Base-by-base conservation (phyloP, 306 rosid species). In the Ziziphus jujuba region DNA sequence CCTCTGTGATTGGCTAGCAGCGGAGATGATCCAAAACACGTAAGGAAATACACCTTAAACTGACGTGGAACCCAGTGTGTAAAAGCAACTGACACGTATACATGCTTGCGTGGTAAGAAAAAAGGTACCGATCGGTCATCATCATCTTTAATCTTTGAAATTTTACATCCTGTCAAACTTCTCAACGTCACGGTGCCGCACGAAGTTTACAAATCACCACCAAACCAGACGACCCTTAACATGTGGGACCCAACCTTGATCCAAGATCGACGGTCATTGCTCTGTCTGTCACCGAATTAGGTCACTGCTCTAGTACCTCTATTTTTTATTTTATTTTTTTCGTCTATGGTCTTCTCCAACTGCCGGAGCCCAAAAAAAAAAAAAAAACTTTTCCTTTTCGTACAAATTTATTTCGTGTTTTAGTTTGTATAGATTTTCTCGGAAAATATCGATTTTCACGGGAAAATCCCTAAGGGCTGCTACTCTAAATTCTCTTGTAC, bases 361-460 rank as follows among this genome's bases (percentile, higher is more conserved):
- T 11, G 82, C 78, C 77, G 64, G 4, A 28, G 33, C 33, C 33
- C 2, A 28, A 28, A 1, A 28, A 28, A 28, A 28, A 4, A 28
- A 28, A 28, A 28, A 4, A 81, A 77, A 65, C 49, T 56, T 20
- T 33, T n/a, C n/a, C 23, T 43, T 6, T 55, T 35, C 22, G 21
- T 2, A 49, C 54, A 40, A 25, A 14, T 23, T 55, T 22, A 55
- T 55, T 19, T 24, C 5, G 25, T 53, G 54, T 56, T 56, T n/a
- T 12, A 5, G 56, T 70, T 70, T 17, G 5, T 43, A 60, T 76
- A 70, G 45, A 61, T 67, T 80, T 79, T 56, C 79, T 65, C 67
- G 85, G 85, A 80, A 82, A 79, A 44, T 21, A 10, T 15, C 50
- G 33, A 53, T 19, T 72, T 77, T 77, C 74, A 83, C 72, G 67